Evolutionary conservation across 2,329 filamentous ascomycete species (phyloP), one percentile per base, ranked within the genome.

Genomic region (Amauroascus niger): DNA sequence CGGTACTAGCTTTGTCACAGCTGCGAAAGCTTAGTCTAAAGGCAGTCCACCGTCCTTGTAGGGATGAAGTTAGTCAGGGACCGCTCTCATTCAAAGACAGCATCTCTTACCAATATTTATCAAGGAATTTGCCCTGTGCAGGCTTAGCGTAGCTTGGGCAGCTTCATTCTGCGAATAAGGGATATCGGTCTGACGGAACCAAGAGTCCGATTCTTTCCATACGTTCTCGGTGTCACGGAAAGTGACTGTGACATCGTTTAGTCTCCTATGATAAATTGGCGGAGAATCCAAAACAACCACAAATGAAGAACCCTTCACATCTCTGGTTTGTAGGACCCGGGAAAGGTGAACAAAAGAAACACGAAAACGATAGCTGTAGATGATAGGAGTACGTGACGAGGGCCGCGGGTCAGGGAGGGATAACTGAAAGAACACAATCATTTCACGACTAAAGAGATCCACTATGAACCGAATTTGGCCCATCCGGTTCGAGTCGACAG

Each of bases 171-270:
- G 69, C 33, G 72, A 63, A 53, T 74, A 71, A n/a, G 79, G 73
- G 22, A 87, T 77, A 57, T 81, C 76, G 0, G 82, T 85, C 60
- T 84, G 81, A 18, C 84, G 76, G 54, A 74, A 79, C 82, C 81
- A 86, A 0, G 73, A 69, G 58, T 80, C 74, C 56, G 71, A 71
- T 20, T 80, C 77, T 44, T 66, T 73, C 82, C 82, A 86, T n/a
- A 50, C 63, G 13, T 64, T 59, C 47, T 68, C 62, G 9, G 65
- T 63, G 9, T 68, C 62, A 6, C 70, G 64, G 58, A 80, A 76
- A 1, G 74, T 76, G 7, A 58, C 33, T 14, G 61, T 58, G 20
- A 65, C 59, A 37, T 70, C 62, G 37, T 63, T 60, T 16, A 67
- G 58, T 48, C 66, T 71, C 48, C 70, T 69, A 61, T 69, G 75